These are phyloP conservation scores for Solanum virginianum DNA, from an alignment of 257 asterid species.

Conservation along the genomic window DNA sequence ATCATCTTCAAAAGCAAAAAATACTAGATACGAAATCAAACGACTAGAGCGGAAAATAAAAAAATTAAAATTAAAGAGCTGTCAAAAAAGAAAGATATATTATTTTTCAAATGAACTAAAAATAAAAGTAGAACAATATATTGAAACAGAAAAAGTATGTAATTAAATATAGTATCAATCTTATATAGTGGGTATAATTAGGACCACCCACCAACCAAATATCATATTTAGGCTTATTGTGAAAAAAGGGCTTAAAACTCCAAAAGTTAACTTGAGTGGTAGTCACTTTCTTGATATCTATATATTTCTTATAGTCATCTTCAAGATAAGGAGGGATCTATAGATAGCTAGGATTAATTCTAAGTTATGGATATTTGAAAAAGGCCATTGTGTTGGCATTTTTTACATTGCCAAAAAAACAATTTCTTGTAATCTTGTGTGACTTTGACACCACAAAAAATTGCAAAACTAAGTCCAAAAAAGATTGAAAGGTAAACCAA, in stretches of 20 bases:
- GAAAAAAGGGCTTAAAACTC: slow-evolving; percentile 14
- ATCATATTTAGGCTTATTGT: neutral
- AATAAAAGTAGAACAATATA: too few species aligned
- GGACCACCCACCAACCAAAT: slow-evolving; percentile 21
- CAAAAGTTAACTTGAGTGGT: slow-evolving; percentile 17
- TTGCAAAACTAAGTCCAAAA: neutral
- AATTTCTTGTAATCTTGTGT: slow-evolving; percentile 25
- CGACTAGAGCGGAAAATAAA: too few species aligned
- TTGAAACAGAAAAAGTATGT: too few species aligned
- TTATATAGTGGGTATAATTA: slow-evolving; percentile 9
- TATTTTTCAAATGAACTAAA: too few species aligned
- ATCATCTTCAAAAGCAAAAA: too few species aligned
- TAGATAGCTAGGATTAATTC: neutral
- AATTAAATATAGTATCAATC: neutral
- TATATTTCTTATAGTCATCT: neutral
- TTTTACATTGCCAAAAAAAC: slow-evolving; percentile 10
- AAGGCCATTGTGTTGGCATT: neutral
- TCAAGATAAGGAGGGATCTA: slow-evolving; percentile 10
- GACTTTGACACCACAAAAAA: slow-evolving; percentile 42
- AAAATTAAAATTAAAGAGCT: too few species aligned
- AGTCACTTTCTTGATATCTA: slow-evolving; percentile 31
- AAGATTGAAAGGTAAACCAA: slow-evolving; percentile 2
- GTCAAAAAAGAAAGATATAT: too few species aligned
- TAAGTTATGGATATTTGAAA: slow-evolving; percentile 4
- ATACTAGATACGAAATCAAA: too few species aligned